phyloP scores from a whole-genome alignment of 257 asterid species.

The Gentiana dahurica region DNA sequence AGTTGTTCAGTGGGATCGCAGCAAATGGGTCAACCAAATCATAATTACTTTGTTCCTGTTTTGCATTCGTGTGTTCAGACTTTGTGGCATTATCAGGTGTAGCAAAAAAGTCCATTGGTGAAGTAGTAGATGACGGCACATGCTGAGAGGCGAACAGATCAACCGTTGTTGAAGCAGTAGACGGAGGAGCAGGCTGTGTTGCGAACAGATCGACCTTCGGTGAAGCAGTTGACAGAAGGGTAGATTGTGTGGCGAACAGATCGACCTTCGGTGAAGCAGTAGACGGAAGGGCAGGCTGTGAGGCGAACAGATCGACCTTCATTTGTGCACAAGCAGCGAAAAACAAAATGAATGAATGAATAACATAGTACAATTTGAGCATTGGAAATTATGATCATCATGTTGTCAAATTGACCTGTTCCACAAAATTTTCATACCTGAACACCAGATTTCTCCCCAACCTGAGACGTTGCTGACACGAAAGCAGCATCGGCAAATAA shows the following conservation, averaged over 20 bases:
- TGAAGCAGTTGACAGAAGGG: slow-evolving; percentile 38
- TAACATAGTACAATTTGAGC: too few relatives aligned
- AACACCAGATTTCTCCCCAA: slow-evolving; percentile 26
- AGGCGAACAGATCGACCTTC: slow-evolving; percentile 57
- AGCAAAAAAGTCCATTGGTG: slow-evolving; percentile 54
- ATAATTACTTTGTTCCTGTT: slow-evolving; percentile 25
- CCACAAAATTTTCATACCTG: slow-evolving; percentile 29
- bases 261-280: slow-evolving; percentile 38
- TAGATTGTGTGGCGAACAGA: slow-evolving; percentile 60
- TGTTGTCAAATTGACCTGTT: too few relatives aligned
- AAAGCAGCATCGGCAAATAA: slow-evolving; percentile 84
- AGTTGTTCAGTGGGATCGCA: slow-evolving; percentile 61
- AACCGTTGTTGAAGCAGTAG: too few relatives aligned
- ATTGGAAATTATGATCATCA: too few relatives aligned
- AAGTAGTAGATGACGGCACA: too few relatives aligned
- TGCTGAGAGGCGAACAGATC: too few relatives aligned
- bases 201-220: too few relatives aligned
- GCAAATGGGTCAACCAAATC: slow-evolving; percentile 63
- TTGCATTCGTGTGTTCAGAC: slow-evolving; percentile 25
- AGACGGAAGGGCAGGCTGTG: slow-evolving; percentile 48
- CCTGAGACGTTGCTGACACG: slow-evolving; percentile 64
- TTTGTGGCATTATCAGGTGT: slow-evolving; percentile 48
- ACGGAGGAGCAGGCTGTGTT: too few relatives aligned
- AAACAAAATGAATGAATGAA: neutral
- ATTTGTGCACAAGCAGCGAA: slow-evolving; percentile 40